phyloP scores from a whole-genome alignment of 345 rosid genomes.

The Melaleuca alternifolia region DNA sequence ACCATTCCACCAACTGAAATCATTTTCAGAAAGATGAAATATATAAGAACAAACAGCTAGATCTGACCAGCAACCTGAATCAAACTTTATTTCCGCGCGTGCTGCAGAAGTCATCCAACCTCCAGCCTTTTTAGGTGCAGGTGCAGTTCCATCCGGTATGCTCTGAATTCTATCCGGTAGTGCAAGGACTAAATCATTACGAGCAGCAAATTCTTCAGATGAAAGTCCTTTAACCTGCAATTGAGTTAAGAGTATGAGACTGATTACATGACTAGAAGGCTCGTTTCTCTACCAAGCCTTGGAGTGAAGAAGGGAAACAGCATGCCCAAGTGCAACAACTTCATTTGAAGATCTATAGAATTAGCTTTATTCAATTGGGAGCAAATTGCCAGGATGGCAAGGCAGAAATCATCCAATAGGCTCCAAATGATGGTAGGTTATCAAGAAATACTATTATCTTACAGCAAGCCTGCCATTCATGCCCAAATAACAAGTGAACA shows the following conservation, averaged over 20 bases:
- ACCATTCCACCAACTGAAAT: not conserved
- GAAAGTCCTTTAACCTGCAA: conserved; percentile 86
- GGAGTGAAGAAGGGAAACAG: not conserved
- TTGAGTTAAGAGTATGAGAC: not conserved
- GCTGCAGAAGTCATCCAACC: conserved; percentile 76
- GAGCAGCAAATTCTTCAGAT: conserved; percentile 77
- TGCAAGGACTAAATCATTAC: conserved; percentile 87
- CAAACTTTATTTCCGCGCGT: conserved; percentile 80
- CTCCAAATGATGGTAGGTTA: not conserved
- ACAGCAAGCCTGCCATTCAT: not conserved
- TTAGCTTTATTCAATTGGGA: not conserved
- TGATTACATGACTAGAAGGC: not conserved
- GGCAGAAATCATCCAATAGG: not conserved
- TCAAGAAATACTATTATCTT: not conserved
- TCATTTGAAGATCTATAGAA: not conserved
- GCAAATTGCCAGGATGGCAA: not conserved
- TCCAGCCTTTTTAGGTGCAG: conserved; percentile 63
- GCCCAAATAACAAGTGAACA: not conserved
- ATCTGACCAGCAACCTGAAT: conserved; percentile 52
- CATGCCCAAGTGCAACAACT: not conserved
- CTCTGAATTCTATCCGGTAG: conserved; percentile 87
- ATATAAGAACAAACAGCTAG: not conserved
- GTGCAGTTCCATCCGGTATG: conserved; percentile 85
- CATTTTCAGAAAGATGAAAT: not conserved
- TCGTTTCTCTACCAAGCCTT: not conserved